Conservation (phyloP, 371 early-diverging fungal species). For the Circinella umbellata region DNA sequence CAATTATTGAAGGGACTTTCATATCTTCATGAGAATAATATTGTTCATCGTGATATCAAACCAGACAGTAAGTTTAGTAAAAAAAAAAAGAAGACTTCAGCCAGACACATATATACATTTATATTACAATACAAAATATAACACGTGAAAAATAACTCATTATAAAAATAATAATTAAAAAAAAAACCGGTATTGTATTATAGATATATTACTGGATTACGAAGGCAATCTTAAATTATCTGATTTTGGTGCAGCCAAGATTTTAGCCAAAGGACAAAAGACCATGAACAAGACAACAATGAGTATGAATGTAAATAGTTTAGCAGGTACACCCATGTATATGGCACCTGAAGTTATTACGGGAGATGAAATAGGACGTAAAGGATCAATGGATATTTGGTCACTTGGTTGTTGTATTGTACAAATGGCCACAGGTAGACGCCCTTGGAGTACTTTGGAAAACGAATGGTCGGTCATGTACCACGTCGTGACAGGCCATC, state of each 20-base stretch:
- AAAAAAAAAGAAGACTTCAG: background rate
- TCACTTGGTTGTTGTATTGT: constrained; percentile 92
- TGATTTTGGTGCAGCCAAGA: constrained; percentile 92
- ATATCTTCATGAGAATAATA: constrained; percentile 85
- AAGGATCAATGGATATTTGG: constrained; percentile 94
- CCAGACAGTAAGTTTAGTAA: constrained; percentile 73
- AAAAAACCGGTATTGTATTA: background rate
- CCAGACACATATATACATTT: background rate
- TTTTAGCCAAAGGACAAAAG: constrained; percentile 77
- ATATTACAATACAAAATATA: background rate
- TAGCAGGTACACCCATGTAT: constrained; percentile 96
- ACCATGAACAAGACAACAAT: constrained; percentile 66
- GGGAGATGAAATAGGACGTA: constrained; percentile 75
- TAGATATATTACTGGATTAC: constrained; percentile 83
- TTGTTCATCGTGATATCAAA: constrained; percentile 94
- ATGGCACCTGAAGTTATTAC: constrained; percentile 96
- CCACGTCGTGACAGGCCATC: constrained; percentile 77
- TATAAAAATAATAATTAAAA: background rate
- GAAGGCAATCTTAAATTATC: constrained; percentile 81
- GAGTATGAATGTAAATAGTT: constrained; percentile 62
- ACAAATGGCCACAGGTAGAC: constrained; percentile 93
- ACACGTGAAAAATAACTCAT: background rate
- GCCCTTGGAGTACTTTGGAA: constrained; percentile 92
- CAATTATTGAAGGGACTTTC: constrained; percentile 88
- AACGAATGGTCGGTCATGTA: constrained; percentile 96